Evolutionary conservation across 2,329 filamentous ascomycete species (phyloP), one percentile per base, ranked within the genome.

Genomic region (Cercospora brassicicola): DNA sequence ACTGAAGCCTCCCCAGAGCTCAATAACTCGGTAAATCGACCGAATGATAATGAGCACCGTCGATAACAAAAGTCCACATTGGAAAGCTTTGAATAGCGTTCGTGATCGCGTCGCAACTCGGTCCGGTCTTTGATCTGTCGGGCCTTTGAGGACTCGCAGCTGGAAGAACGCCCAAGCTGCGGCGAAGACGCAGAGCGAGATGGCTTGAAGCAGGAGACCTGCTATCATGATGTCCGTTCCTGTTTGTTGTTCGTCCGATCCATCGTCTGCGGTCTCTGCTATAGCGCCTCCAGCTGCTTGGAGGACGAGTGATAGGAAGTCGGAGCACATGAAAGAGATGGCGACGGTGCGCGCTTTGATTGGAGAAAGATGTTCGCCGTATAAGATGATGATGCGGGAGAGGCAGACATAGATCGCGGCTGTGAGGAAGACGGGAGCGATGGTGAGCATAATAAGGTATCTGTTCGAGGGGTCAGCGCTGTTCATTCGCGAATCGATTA

Each of bases 11-110:
- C 85, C 81, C 70, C 84, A 86, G 70, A 92, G 79, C 82, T 92
- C 89, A 0, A 86, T 86, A 23, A 90, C 86, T 64, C 90, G 85
- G 78, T 88, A 92, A 51, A 88, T 85, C 71, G 85, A 88, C 8
- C 90, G 83, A 73, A 86, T 86, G 69, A 91, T 86, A 73, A 92
- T 88, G 72, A 60, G 42, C 2, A 90, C 67, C 4, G 88, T 88
- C 2, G 87, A 83, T 2, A 90, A 76, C 0, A 80, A 74, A 15
- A 91, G 79, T 3, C 84, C 85, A 11, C 72, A 73, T 4, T 88
- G 76, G 77, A 90, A 90, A 3, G 80, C 79, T 66, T 81, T 81
- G 80, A 90, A 89, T 30, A 77, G 74, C 56, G 72, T 73, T 13
- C 82, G 82, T 48, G 75, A 67, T 33, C 84, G 81, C 45, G 85